Conservation (phyloP, 306 rosid species). For the Quercus berberidifolia region DNA sequence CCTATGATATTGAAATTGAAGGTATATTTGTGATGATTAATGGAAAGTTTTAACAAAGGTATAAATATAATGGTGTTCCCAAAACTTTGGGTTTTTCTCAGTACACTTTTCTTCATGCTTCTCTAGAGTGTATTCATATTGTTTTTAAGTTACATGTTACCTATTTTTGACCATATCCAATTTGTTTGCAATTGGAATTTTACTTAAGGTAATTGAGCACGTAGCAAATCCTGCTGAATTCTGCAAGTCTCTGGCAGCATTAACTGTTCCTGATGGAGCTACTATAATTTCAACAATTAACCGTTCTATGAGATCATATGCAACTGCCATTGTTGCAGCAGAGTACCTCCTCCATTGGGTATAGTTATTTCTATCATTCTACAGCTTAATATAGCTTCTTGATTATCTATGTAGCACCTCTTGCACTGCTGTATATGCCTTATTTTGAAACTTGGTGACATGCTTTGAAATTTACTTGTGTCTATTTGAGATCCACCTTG, state of each 20-base stretch:
- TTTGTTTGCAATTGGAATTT: conserved; percentile 6
- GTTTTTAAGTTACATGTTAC: neutral
- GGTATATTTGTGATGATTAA: too few relatives aligned
- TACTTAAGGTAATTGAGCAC: conserved; percentile 78
- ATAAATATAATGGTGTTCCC: neutral
- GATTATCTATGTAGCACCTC: neutral
- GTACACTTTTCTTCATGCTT: neutral
- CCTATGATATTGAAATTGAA: too few relatives aligned
- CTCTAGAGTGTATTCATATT: neutral
- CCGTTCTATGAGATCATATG: conserved; percentile 87
- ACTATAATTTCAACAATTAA: conserved; percentile 77
- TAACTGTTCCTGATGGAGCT: conserved; percentile 72
- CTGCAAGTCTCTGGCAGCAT: conserved; percentile 82
- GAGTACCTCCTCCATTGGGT: conserved; percentile 94
- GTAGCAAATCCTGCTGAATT: conserved; percentile 90
- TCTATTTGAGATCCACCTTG: neutral
- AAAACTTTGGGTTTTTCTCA: neutral
- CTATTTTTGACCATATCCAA: conserved; percentile 10
- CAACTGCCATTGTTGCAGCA: conserved; percentile 80
- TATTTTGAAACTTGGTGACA: neutral
- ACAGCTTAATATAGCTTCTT: neutral
- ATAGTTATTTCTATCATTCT: conserved; percentile 13
- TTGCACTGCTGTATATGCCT: neutral
- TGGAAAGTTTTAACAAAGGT: too few relatives aligned
- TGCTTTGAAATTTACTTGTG: neutral